Evolutionary conservation across 2,329 filamentous ascomycete species (phyloP).

Genomic region (Colletotrichum chrysophilum): DNA sequence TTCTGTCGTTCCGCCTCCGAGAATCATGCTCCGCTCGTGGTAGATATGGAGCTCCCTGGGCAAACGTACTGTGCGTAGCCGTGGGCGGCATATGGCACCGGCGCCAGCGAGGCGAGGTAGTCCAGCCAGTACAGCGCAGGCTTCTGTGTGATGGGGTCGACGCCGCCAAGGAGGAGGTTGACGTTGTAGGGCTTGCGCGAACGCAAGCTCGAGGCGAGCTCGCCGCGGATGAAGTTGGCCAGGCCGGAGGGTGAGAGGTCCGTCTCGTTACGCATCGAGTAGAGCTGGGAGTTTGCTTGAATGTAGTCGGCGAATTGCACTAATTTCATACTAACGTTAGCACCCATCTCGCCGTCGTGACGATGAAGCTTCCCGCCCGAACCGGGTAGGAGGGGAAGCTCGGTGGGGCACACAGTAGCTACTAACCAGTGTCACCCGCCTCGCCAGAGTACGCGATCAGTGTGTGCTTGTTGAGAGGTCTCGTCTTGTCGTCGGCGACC

Average conservation of each 20-base stretch:
- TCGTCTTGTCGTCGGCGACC: constrained; percentile 94
- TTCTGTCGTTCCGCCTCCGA: not conserved
- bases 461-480: constrained; percentile 89
- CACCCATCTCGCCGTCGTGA: not conserved
- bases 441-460: constrained; percentile 96
- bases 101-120: constrained; percentile 88
- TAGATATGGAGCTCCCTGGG: constrained; percentile 25
- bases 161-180: constrained; percentile 92
- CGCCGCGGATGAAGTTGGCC: constrained; percentile 90
- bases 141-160: constrained; percentile 90
- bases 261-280: constrained; percentile 96
- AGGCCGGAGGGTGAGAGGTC: constrained; percentile 90
- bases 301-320: constrained; percentile 99
- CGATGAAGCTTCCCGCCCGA: not conserved
- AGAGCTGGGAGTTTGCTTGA: constrained; percentile 97
- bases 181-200: constrained; percentile 96
- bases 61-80: constrained; percentile 89
- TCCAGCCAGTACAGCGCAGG: constrained; percentile 97
- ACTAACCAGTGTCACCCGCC: constrained; percentile 88
- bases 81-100: constrained; percentile 93
- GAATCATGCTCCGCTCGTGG: not conserved
- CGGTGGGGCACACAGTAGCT: not conserved
- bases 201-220: constrained; percentile 88
- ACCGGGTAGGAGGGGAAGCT: not conserved
- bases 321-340: constrained; percentile 38